Evolutionary conservation across 371 early-diverging fungal genomes (phyloP).

Genomic region (Chytridium lagenaria): DNA sequence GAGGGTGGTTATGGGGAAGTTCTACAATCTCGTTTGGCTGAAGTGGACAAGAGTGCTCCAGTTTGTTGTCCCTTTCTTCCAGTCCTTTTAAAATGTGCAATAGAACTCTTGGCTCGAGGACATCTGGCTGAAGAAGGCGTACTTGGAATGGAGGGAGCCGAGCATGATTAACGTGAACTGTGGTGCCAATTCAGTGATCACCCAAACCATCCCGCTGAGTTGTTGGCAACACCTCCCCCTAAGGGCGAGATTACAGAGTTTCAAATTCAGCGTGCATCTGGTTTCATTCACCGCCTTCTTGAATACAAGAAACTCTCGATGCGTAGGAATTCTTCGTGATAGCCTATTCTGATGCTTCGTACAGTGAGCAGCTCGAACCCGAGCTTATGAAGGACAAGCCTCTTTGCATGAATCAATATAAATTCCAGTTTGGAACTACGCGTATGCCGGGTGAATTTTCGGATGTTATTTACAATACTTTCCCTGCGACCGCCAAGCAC

Average conservation of each 20-base stretch:
- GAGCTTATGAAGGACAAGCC: constrained; percentile 49
- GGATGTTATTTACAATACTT: constrained; percentile 50
- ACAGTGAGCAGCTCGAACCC: constrained; percentile 39
- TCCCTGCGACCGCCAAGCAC: constrained; percentile 68
- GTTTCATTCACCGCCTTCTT: constrained; percentile 70
- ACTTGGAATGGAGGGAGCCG: constrained; percentile 89
- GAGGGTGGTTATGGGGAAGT: constrained; percentile 83
- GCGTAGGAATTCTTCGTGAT: constrained; percentile 45
- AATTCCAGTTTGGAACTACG: constrained; percentile 75
- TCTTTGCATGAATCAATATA: constrained; percentile 70
- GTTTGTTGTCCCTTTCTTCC: constrained; percentile 18
- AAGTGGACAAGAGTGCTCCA: constrained; percentile 43
- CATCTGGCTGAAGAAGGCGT: constrained; percentile 86
- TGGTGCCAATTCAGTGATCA: constrained; percentile 70
- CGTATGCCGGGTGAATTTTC: constrained; percentile 71
- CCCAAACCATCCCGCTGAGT: constrained; percentile 63
- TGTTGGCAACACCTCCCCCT: constrained; percentile 49
- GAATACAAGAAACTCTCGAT: constrained; percentile 77
- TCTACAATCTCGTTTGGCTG: constrained; percentile 79
- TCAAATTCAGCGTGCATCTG: constrained; percentile 88
- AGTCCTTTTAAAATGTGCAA: background rate
- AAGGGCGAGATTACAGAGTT: constrained; percentile 70
- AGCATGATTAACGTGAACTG: constrained; percentile 85
- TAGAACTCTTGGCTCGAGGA: constrained; percentile 88
- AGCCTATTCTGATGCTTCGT: constrained; percentile 3